phyloP scores from a whole-genome alignment of 768 basidiomycete genomes.

The Tulasnella sp. region DNA sequence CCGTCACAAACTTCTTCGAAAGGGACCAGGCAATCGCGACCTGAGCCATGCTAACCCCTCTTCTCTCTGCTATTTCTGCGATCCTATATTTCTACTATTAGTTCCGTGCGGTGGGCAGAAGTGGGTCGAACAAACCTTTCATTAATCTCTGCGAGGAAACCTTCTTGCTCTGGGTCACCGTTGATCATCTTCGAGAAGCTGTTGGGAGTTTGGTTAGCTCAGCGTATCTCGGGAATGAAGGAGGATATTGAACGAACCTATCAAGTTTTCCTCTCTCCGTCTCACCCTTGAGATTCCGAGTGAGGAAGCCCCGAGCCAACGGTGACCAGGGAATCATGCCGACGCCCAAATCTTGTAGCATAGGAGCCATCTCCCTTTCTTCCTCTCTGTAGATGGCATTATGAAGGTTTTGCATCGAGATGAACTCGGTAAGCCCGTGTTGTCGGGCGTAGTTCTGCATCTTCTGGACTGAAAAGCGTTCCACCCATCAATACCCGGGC shows the following conservation, averaged over 20 bases:
- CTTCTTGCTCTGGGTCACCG: not conserved
- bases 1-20: slow-evolving; percentile 4
- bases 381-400: slow-evolving; percentile 24
- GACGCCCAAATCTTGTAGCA: slow-evolving; percentile 20
- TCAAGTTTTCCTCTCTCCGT: slow-evolving; percentile 19
- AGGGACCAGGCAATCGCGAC: slow-evolving; percentile 17
- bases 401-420: slow-evolving; percentile 23
- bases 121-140: not conserved
- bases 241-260: not conserved
- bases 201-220: not conserved
- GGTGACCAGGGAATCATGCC: slow-evolving; percentile 24
- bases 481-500: not conserved
- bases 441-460: slow-evolving; percentile 23
- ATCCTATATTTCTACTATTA: no score
- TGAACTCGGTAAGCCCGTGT: slow-evolving; percentile 13
- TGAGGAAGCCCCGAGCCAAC: slow-evolving; percentile 20
- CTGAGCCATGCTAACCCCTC: slow-evolving; percentile 15
- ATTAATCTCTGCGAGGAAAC: not conserved
- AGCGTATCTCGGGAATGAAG: not conserved
- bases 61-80: not conserved
- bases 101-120: not conserved
- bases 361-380: slow-evolving; percentile 21
- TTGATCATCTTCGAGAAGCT: not conserved
- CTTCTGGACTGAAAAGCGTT: slow-evolving; percentile 19
- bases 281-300: slow-evolving; percentile 11